These are phyloP conservation scores for Dactylonectria estremocensis DNA, from an alignment of 2,329 filamentous ascomycete genomes.

Conservation along the genomic window DNA sequence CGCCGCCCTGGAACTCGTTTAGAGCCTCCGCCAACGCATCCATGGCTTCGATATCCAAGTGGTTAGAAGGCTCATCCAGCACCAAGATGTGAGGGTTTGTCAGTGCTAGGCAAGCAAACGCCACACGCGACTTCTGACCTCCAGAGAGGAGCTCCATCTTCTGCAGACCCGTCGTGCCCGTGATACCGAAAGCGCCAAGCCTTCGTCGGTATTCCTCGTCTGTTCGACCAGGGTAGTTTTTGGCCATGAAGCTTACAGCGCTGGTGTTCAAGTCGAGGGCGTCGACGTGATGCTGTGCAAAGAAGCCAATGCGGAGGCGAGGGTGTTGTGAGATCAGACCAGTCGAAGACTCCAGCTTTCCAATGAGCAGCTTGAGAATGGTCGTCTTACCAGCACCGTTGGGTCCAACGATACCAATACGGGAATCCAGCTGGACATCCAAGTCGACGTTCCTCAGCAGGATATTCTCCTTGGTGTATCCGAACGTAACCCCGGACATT, in stretches of 20 bases:
- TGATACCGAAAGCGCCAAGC: conserved; percentile 90
- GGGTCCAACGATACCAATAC: conserved; percentile 98
- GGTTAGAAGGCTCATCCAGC: conserved; percentile 98
- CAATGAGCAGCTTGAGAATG: conserved; percentile 96
- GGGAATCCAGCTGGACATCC: conserved; percentile 96
- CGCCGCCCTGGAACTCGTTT: conserved; percentile 90
- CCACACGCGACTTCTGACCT: conserved; percentile 98
- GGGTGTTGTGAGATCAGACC: conserved; percentile 92
- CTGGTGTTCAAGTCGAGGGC: conserved; percentile 90
- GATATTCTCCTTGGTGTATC: conserved; percentile 84
- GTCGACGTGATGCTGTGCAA: conserved; percentile 98
- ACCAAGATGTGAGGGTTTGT: conserved; percentile 97
- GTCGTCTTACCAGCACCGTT: conserved; percentile 99
- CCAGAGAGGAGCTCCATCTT: conserved; percentile 96
- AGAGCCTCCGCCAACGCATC: conserved; percentile 91
- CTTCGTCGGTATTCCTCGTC: conserved; percentile 98
- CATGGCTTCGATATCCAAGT: conserved; percentile 99
- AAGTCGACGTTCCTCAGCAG: conserved; percentile 91
- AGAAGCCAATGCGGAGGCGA: conserved; percentile 92
- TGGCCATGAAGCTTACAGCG: conserved; percentile 96
- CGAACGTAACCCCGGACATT: conserved; percentile 93
- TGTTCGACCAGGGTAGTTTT: conserved; percentile 88
- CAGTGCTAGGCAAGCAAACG: conserved; percentile 95
- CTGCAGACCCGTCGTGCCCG: conserved; percentile 95
- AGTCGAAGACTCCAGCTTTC: conserved; percentile 81